A percentile compares a stretch with the other conserved stretches of the same genome.
phyloP scores from a whole-genome alignment of 2,329 filamentous ascomycete species.

The Stemphylium beticola region DNA sequence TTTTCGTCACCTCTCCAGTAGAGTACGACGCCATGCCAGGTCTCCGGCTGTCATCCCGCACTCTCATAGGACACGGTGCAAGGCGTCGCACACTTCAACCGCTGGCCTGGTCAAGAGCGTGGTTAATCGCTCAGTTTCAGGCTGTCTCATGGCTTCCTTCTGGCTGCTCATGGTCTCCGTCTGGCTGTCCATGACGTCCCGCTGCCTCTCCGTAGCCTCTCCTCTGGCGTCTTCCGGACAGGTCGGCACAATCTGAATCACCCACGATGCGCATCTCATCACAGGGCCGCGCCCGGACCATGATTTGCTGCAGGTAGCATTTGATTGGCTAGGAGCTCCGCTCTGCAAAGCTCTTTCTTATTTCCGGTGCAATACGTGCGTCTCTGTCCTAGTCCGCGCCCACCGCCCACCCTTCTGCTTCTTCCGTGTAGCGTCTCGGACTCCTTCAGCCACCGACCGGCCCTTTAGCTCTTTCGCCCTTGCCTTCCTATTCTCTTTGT shows the following conservation, averaged over 20 bases:
- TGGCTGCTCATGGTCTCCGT: no score
- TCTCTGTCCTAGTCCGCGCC: background rate
- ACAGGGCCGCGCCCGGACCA: conserved; percentile 3
- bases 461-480: conserved; percentile 6
- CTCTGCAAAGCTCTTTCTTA: conserved; percentile 21
- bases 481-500: conserved; percentile 1
- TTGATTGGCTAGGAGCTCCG: conserved; percentile 33
- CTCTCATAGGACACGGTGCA: background rate
- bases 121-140: conserved; percentile 3
- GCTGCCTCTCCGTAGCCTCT: no score
- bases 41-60: background rate
- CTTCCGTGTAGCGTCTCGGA: conserved; percentile 1
- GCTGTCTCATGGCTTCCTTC: background rate
- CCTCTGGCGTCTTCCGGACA: background rate
- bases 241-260: conserved; percentile 10
- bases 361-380: conserved; percentile 19
- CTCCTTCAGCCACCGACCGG: conserved; percentile 11
- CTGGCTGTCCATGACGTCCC: no score
- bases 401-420: conserved; percentile 4
- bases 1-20: conserved; percentile 14
- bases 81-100: background rate
- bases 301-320: background rate
- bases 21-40: background rate
- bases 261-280: conserved; percentile 2
- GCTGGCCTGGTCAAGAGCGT: background rate